Percentiles rank a stretch among this genome's conserved stretches.
Evolutionary conservation across 2,329 filamentous ascomycete species (phyloP).

Genomic region (Graphiopsis chlorocephala): DNA sequence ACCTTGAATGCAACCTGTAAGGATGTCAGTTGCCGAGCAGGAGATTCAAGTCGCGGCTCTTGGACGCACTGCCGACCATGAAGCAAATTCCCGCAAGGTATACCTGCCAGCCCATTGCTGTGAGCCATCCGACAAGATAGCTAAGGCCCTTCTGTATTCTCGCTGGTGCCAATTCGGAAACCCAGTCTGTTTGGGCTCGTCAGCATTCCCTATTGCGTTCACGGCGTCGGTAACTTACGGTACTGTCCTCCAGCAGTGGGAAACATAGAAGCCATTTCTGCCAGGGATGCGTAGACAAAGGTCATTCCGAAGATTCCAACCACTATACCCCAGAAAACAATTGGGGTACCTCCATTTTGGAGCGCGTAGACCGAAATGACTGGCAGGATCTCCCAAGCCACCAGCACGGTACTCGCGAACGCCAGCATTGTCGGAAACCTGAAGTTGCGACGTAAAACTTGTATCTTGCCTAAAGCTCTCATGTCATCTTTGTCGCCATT

Average conservation of each 20-base stretch:
- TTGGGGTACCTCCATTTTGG: conserved; percentile 21
- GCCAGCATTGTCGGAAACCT: conserved; percentile 4
- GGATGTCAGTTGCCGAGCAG: no score
- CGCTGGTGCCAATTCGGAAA: conserved; percentile 43
- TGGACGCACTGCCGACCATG: conserved; percentile 39
- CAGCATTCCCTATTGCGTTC: no score
- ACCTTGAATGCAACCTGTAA: no score
- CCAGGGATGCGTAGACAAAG: conserved; percentile 20
- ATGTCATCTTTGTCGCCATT: background rate
- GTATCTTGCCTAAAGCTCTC: background rate
- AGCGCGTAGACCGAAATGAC: background rate
- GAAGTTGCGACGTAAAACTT: conserved; percentile 7
- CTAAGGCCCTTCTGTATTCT: conserved; percentile 41
- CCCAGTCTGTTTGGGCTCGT: no score
- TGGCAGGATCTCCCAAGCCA: conserved; percentile 5
- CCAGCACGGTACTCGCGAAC: background rate
- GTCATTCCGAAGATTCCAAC: conserved; percentile 16
- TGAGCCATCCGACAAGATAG: conserved; percentile 47
- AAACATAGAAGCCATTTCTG: conserved; percentile 21
- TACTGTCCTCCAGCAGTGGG: background rate
- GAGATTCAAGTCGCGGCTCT: no score
- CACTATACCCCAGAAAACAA: conserved; percentile 23
- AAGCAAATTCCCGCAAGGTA: conserved; percentile 41
- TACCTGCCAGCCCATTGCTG: conserved; percentile 36
- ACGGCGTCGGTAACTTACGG: no score